Evolutionary conservation across 805 yeast genomes (phyloP), one percentile per base, ranked within the genome.

Genomic region (Candida fluviatilis): DNA sequence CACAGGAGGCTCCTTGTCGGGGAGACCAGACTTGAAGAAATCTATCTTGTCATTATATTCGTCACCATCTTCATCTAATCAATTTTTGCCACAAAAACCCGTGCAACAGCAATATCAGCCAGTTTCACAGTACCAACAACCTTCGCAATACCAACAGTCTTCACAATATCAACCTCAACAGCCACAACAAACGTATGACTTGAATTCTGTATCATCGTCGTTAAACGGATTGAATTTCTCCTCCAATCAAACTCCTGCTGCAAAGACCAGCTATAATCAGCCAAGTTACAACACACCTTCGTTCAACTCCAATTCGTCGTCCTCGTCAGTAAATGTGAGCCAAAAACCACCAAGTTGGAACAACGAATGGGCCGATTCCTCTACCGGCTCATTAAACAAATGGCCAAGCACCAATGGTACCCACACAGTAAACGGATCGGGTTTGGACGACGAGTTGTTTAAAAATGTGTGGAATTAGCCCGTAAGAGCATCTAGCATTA

Each of bases 41-140:
- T 87, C 96, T 1, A 93, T 93, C 42, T 64, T 93, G 42, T 88
- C 97, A 17, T 71, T 93, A 37, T 93, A 93, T 58, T 78, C 95
- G 1, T 75, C 70, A 11, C 72, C 72, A 14, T 58, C 71, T 1
- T 58, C 85, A 2, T 84, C 82, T 15, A 61, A 67, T 14, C 58
- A 64, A 8, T 56, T 59, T 37, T 54, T 61, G 42, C 42, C 50
- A 15, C 62, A 55, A 40, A 55, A 50, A 8, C 52, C 41, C 25
- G 36, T 37, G 30, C 39, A 37, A 25, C 39, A 30, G 18, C 32
- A 13, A 18, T 29, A 28, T 12, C 32, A 26, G 13, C 41, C 36
- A 17, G 26, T 16, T 7, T n/a, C 27, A 38, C 39, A 24, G 14
- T 8, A 24, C 19, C 16, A 38, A 23, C 28, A 17, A 18, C n/a